These are phyloP conservation scores for Rhodotorula taiwanensis DNA, from an alignment of 768 basidiomycete genomes.

Conservation along the genomic window DNA sequence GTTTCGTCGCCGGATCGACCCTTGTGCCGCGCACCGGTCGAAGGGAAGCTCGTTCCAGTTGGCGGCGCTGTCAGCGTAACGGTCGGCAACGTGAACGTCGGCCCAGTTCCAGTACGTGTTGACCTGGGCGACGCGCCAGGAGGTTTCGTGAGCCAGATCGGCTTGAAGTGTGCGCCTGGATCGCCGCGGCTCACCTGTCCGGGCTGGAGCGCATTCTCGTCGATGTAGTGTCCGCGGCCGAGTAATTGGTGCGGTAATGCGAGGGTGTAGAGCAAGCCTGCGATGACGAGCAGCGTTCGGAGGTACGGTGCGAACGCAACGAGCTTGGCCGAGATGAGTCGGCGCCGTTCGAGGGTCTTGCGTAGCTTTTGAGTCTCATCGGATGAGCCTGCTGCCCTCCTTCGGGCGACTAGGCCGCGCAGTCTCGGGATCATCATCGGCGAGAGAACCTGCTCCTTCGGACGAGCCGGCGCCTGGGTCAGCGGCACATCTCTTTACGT, in stretches of 20 bases:
- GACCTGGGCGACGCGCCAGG: conserved; percentile 53
- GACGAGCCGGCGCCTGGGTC: too few relatives aligned
- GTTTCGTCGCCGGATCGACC: conserved; percentile 37
- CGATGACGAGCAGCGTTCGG: conserved; percentile 50
- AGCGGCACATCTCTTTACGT: too few relatives aligned
- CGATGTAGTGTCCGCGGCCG: conserved; percentile 56
- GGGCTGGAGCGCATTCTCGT: conserved; percentile 93
- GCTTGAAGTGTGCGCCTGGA: too few relatives aligned
- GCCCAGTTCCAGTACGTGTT: conserved; percentile 86
- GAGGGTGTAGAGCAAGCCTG: conserved; percentile 78
- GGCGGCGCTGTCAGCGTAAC: conserved; percentile 60
- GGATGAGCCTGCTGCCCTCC: too few relatives aligned
- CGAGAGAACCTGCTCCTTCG: too few relatives aligned
- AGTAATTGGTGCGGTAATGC: conserved; percentile 54
- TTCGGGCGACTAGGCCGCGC: too few relatives aligned
- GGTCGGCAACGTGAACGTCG: conserved; percentile 79
- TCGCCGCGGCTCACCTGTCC: conserved; percentile 58
- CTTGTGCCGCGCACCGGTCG: conserved; percentile 54
- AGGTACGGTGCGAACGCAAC: not conserved
- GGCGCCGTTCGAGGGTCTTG: too few relatives aligned
- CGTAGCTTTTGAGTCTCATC: too few relatives aligned
- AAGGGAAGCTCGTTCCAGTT: conserved; percentile 44
- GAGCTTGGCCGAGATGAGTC: not conserved
- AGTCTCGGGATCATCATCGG: too few relatives aligned
- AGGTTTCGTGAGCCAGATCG: not conserved